These are phyloP conservation scores for Sporothrix protearum DNA, from an alignment of 2,329 filamentous ascomycete genomes.

Conservation along the genomic window DNA sequence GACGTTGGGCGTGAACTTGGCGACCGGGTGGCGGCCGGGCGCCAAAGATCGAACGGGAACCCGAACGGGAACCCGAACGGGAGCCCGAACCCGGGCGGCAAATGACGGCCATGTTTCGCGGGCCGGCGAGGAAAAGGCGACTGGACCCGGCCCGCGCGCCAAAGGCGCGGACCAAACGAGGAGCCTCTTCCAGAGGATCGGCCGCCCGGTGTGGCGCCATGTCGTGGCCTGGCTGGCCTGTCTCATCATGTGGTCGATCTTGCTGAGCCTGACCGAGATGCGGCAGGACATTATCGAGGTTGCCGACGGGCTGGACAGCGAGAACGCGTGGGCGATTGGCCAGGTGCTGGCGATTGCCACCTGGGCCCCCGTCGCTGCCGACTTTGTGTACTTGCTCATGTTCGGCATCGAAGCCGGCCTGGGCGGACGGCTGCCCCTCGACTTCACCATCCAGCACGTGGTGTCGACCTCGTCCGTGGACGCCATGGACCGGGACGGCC, in stretches of 20 bases:
- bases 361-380: conserved; percentile 20
- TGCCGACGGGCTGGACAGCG: conserved; percentile 21
- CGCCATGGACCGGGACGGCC: background rate
- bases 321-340: conserved; percentile 24
- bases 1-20: conserved; percentile 11
- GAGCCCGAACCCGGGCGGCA: background rate
- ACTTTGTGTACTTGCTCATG: conserved; percentile 21
- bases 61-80: too few species aligned
- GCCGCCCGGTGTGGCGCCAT: conserved; percentile 19
- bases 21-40: background rate
- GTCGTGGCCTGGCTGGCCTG: conserved; percentile 20
- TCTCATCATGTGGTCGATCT: conserved; percentile 25
- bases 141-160: background rate
- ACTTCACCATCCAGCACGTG: conserved; percentile 19
- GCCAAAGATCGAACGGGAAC: too few species aligned
- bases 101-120: background rate
- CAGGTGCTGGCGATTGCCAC: conserved; percentile 27
- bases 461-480: background rate
- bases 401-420: conserved; percentile 24
- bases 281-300: conserved; percentile 22
- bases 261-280: conserved; percentile 19
- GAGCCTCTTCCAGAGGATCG: background rate
- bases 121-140: too few species aligned
- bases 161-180: background rate
- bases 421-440: conserved; percentile 14